These are phyloP conservation scores for Stemphylium beticola DNA, from an alignment of 2,329 filamentous ascomycete genomes.

Conservation along the genomic window DNA sequence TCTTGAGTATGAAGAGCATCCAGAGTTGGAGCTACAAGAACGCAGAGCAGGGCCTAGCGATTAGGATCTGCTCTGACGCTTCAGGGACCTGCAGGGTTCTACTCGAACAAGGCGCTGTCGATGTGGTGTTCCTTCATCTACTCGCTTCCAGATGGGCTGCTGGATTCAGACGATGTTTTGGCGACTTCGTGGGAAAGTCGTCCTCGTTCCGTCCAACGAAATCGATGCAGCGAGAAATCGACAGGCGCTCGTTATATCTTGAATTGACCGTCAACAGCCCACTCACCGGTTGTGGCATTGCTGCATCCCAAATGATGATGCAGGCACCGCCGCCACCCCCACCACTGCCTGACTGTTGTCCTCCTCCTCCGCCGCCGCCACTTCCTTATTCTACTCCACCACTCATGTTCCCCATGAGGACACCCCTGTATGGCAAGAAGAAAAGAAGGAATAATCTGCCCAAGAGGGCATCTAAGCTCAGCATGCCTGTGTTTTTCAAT, in stretches of 20 bases:
- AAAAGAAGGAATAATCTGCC: background rate
- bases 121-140: constrained; percentile 36
- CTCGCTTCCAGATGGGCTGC: constrained; percentile 29
- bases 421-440: no score
- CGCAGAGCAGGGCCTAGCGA: constrained; percentile 26
- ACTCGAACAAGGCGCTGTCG: constrained; percentile 36
- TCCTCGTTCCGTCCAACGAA: constrained; percentile 6
- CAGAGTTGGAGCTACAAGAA: constrained; percentile 36
- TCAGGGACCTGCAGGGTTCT: constrained; percentile 33
- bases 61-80: constrained; percentile 27
- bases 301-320: no score
- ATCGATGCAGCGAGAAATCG: constrained; percentile 9
- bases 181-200: background rate
- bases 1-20: constrained; percentile 32
- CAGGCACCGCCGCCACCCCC: no score
- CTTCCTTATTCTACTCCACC: no score
- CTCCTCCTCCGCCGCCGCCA: no score
- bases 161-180: constrained; percentile 25
- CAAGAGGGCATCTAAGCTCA: background rate
- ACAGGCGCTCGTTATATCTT: constrained; percentile 32
- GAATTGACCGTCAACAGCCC: no score
- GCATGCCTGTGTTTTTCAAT: no score
- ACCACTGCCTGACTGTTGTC: no score
- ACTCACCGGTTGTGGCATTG: no score
- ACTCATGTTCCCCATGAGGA: no score